A percentile compares a stretch with the other conserved stretches of the same genome.
phyloP scores from a whole-genome alignment of 163 green algal species.

The Chlamydomonas reinhardtii region DNA sequence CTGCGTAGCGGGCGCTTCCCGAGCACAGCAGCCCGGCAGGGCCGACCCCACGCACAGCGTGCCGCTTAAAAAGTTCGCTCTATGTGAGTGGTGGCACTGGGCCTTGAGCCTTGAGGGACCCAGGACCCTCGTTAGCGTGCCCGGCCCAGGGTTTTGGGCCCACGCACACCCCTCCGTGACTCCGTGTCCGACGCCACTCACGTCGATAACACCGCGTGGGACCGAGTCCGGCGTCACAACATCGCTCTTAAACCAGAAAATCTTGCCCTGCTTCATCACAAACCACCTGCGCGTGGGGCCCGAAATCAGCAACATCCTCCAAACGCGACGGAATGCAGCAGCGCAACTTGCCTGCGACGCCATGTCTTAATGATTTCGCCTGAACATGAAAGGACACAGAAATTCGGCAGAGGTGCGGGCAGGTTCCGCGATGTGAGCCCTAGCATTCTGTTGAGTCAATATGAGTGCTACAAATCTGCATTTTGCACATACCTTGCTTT shows the following conservation, averaged over 20 bases:
- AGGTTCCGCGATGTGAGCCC: not conserved
- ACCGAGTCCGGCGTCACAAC: slow-evolving; percentile 86
- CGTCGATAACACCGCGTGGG: slow-evolving; percentile 93
- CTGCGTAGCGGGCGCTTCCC: too few species aligned
- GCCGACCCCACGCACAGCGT: too few species aligned
- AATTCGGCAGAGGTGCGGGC: not conserved
- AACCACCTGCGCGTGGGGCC: slow-evolving; percentile 90
- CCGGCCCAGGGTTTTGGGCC: not conserved
- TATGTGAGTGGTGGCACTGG: too few species aligned
- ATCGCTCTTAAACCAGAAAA: slow-evolving; percentile 99
- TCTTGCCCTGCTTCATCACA: slow-evolving; percentile 98
- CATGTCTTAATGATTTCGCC: slow-evolving; percentile 98
- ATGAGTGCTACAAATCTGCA: too few species aligned
- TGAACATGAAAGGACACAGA: slow-evolving; percentile 49
- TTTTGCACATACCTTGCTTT: slow-evolving; percentile 86
- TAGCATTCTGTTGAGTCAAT: too few species aligned
- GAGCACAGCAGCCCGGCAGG: too few species aligned
- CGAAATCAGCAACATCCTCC: not conserved
- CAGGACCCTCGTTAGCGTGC: too few species aligned
- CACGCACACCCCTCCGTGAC: not conserved
- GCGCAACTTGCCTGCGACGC: slow-evolving; percentile 75
- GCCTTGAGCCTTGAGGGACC: too few species aligned
- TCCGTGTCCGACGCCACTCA: too few species aligned
- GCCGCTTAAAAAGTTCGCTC: too few species aligned
- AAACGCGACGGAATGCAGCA: not conserved